Percentiles rank a stretch among this genome's conserved stretches.
Conservation (phyloP, 371 early-diverging fungal species). For the Actinomucor elegans region DNA sequence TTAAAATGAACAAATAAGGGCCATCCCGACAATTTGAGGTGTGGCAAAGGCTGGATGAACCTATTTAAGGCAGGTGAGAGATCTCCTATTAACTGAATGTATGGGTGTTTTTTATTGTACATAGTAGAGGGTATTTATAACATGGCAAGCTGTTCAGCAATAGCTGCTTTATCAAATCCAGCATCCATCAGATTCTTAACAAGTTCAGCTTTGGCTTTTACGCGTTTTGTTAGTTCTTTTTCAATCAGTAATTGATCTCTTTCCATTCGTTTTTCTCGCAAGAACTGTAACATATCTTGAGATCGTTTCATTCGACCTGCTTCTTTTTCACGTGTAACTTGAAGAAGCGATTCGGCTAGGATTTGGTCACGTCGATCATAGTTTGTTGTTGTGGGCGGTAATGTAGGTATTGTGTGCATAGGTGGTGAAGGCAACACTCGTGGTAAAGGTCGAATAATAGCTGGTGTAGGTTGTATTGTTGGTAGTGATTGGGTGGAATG, state of each 20-base stretch:
- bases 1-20: too few relatives aligned
- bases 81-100: too few relatives aligned
- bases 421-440: slow-evolving; percentile 21
- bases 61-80: background rate
- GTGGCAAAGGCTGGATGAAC: background rate
- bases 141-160: slow-evolving; percentile 41
- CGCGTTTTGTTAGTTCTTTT: slow-evolving; percentile 42
- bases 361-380: slow-evolving; percentile 9
- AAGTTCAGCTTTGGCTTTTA: slow-evolving; percentile 48
- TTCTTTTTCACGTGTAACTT: slow-evolving; percentile 47
- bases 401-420: background rate
- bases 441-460: slow-evolving; percentile 27
- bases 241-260: slow-evolving; percentile 43
- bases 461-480: slow-evolving; percentile 5
- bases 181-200: slow-evolving; percentile 45
- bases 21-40: too few relatives aligned
- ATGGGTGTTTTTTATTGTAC: background rate
- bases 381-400: slow-evolving; percentile 1
- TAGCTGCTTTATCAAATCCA: slow-evolving; percentile 43
- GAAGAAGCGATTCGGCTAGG: slow-evolving; percentile 35
- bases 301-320: slow-evolving; percentile 43
- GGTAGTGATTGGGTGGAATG: slow-evolving; percentile 22
- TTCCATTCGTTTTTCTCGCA: slow-evolving; percentile 41
- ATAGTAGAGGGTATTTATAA: slow-evolving; percentile 4
- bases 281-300: slow-evolving; percentile 43